These are phyloP conservation scores for Penicillium cataractarum DNA, from an alignment of 495 filamentous ascomycete species.

Conservation along the genomic window DNA sequence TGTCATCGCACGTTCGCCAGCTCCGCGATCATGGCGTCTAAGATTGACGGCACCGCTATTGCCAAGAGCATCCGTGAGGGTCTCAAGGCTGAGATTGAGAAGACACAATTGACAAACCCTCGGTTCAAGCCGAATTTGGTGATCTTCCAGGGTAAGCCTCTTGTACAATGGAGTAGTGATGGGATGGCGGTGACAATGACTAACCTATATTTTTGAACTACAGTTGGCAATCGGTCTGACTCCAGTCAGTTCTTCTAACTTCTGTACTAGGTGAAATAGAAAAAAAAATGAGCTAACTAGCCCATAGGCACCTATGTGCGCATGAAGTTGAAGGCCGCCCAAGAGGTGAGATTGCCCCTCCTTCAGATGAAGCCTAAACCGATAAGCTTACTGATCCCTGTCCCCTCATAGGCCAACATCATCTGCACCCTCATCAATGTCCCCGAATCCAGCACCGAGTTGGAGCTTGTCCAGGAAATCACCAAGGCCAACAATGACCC, in stretches of 20 bases:
- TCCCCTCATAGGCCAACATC: constrained; percentile 72
- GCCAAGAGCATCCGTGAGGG: constrained; percentile 84
- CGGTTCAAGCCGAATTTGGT: constrained; percentile 85
- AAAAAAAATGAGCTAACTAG: constrained; percentile 30
- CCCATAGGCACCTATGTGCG: constrained; percentile 89
- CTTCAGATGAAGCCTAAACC: neutral
- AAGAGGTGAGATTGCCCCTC: constrained; percentile 65
- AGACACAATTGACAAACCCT: constrained; percentile 78
- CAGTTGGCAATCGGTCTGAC: constrained; percentile 86
- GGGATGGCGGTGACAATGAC: neutral
- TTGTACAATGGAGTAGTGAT: neutral
- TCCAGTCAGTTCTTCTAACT: constrained; percentile 67
- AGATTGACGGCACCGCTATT: constrained; percentile 94
- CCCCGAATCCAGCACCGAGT: constrained; percentile 77
- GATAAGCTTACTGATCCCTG: constrained; percentile 18
- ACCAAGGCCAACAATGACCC: constrained; percentile 84
- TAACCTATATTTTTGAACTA: constrained; percentile 20
- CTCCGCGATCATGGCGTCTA: constrained; percentile 76
- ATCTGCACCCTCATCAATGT: constrained; percentile 82
- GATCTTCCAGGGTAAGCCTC: constrained; percentile 82
- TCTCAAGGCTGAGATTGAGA: constrained; percentile 75
- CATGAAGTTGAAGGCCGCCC: constrained; percentile 97
- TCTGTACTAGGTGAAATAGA: neutral
- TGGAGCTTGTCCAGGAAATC: constrained; percentile 82
- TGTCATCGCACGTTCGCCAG: constrained; percentile 50